Conservation (phyloP, 2,329 filamentous ascomycete genomes). For the Byssoonygena ceratinophila region DNA sequence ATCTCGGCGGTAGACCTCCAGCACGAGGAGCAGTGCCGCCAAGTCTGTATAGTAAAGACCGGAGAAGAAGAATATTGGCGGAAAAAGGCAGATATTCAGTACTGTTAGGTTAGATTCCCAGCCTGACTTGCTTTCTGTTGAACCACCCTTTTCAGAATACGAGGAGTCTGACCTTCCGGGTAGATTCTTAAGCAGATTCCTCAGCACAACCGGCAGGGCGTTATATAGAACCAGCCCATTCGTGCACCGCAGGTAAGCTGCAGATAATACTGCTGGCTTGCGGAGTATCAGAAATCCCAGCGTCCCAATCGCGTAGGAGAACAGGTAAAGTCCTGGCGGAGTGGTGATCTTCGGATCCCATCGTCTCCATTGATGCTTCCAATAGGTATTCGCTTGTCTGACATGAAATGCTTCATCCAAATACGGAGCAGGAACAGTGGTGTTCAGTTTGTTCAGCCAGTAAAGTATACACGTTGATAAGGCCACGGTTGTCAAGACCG, state of each 20-base stretch:
- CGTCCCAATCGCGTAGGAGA: slow-evolving; percentile 39
- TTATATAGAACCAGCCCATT: slow-evolving; percentile 31
- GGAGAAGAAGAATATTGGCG: slow-evolving; percentile 90
- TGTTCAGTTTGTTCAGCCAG: slow-evolving; percentile 40
- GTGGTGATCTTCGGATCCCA: slow-evolving; percentile 99
- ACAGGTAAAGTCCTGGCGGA: slow-evolving; percentile 67
- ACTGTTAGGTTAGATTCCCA: slow-evolving; percentile 34
- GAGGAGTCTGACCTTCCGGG: slow-evolving; percentile 21
- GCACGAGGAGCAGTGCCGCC: slow-evolving; percentile 63
- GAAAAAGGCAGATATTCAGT: slow-evolving; percentile 74
- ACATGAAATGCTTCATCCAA: slow-evolving; percentile 55
- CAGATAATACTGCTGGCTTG: slow-evolving; percentile 26
- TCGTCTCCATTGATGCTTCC: slow-evolving; percentile 56
- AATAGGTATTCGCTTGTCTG: slow-evolving; percentile 83
- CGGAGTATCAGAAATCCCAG: slow-evolving; percentile 19
- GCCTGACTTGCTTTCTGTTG: slow-evolving; percentile 12
- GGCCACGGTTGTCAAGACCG: slow-evolving; percentile 14
- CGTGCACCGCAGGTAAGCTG: slow-evolving; percentile 29
- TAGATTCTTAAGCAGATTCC: slow-evolving; percentile 42
- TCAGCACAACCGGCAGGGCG: slow-evolving; percentile 42
- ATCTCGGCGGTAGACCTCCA: slow-evolving; percentile 54
- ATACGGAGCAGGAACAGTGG: slow-evolving; percentile 47
- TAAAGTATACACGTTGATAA: slow-evolving; percentile 26
- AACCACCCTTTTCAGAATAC: slow-evolving; percentile 16
- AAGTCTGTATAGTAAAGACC: slow-evolving; percentile 93